These are phyloP conservation scores for Penicillium lagena DNA, from an alignment of 495 filamentous ascomycete species.

Conservation along the genomic window DNA sequence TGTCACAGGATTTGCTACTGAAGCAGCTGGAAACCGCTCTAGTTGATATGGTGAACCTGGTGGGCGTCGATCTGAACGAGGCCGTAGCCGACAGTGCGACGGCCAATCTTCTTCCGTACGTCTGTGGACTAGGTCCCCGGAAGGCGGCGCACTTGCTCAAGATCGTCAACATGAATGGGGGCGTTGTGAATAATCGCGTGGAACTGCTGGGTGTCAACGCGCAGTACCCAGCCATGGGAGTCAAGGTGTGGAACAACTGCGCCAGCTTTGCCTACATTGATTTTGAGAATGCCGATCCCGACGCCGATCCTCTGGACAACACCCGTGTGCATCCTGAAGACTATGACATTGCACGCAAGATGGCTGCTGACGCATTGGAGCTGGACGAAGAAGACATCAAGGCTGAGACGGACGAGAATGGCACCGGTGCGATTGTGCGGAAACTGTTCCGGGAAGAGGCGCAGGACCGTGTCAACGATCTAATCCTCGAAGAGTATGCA, in stretches of 20 bases:
- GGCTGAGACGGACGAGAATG: slow-evolving; percentile 83
- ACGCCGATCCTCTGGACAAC: slow-evolving; percentile 87
- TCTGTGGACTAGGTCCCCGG: slow-evolving; percentile 87
- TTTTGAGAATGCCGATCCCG: slow-evolving; percentile 69
- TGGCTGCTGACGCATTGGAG: slow-evolving; percentile 94
- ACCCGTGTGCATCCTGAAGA: slow-evolving; percentile 97
- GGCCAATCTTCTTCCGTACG: slow-evolving; percentile 82
- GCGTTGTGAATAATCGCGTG: slow-evolving; percentile 69
- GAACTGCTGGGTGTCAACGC: slow-evolving; percentile 84
- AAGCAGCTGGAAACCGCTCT: slow-evolving; percentile 86
- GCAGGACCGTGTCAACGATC: slow-evolving; percentile 90
- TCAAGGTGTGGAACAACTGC: slow-evolving; percentile 90
- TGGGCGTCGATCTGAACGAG: slow-evolving; percentile 91
- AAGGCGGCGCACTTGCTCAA: slow-evolving; percentile 86
- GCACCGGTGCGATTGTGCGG: slow-evolving; percentile 80
- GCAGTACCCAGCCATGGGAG: slow-evolving; percentile 75
- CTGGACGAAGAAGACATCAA: slow-evolving; percentile 97
- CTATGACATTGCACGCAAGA: slow-evolving; percentile 94
- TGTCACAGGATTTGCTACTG: slow-evolving; percentile 77
- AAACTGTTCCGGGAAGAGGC: slow-evolving; percentile 86
- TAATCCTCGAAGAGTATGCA: slow-evolving; percentile 94
- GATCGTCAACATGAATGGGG: slow-evolving; percentile 82
- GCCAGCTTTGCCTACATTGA: slow-evolving; percentile 90
- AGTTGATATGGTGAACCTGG: slow-evolving; percentile 97
- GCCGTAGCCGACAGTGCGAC: slow-evolving; percentile 71